Conservation (phyloP, 1,284 basidiomycete genomes). For the Ganoderma boninense region DNA sequence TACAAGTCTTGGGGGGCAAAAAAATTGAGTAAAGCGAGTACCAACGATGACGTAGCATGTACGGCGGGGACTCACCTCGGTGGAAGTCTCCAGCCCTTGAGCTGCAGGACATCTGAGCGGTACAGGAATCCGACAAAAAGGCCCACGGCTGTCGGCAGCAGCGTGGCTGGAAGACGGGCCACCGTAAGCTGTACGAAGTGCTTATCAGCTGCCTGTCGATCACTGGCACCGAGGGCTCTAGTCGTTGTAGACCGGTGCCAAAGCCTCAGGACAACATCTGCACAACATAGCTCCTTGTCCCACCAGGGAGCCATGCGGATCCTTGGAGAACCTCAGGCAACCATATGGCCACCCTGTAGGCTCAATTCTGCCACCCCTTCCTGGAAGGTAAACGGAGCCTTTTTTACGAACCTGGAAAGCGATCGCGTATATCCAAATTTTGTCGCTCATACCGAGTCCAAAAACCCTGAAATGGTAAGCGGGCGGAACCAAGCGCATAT, state of each 20-base stretch:
- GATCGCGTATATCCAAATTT: constrained; percentile 74
- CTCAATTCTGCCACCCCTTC: not conserved
- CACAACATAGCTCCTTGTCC: not conserved
- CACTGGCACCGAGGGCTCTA: not conserved
- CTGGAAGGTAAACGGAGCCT: not conserved
- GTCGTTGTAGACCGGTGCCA: not conserved
- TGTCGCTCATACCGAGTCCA: constrained; percentile 79
- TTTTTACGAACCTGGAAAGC: constrained; percentile 64
- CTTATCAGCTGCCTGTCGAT: constrained; percentile 6
- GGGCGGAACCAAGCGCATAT: constrained; percentile 78
- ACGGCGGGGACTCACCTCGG: constrained; percentile 30
- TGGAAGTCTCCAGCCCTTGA: constrained; percentile 75
- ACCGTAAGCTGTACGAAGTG: constrained; percentile 54
- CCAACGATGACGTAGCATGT: not conserved
- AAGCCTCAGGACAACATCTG: not conserved
- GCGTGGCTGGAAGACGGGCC: constrained; percentile 71
- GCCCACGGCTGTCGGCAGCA: constrained; percentile 68
- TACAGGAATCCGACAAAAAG: constrained; percentile 79
- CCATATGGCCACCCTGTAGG: not conserved
- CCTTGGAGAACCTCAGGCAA: not conserved
- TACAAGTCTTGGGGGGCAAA: constrained; percentile 11
- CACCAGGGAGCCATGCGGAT: not conserved
- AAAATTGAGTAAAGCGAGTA: not conserved
- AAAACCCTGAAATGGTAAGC: constrained; percentile 81
- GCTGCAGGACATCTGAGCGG: constrained; percentile 78